phyloP scores from a whole-genome alignment of 1,284 basidiomycete genomes.

The Sanguinoderma infundibulare region DNA sequence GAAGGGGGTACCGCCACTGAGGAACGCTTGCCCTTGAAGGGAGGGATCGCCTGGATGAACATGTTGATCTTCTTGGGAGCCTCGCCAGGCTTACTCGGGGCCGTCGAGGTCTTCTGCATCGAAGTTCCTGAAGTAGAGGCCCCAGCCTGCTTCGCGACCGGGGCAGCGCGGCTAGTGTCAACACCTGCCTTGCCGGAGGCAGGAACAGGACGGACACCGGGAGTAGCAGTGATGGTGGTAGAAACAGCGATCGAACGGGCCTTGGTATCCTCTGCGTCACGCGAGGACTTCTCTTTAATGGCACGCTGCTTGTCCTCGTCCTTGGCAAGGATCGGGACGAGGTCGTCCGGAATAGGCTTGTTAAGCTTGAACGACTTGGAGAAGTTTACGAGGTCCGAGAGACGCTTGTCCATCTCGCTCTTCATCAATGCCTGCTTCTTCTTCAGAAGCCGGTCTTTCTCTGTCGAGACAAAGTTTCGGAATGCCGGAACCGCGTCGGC shows the following conservation, averaged over 20 bases:
- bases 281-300: slow-evolving; percentile 77
- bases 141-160: slow-evolving; percentile 14
- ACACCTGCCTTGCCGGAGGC: slow-evolving; percentile 21
- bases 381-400: slow-evolving; percentile 93
- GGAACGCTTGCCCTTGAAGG: slow-evolving; percentile 77
- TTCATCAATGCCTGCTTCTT: slow-evolving; percentile 91
- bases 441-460: slow-evolving; percentile 87
- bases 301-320: slow-evolving; percentile 86
- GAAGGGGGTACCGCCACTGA: slow-evolving; percentile 30
- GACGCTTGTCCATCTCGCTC: slow-evolving; percentile 91
- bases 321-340: slow-evolving; percentile 91
- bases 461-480: slow-evolving; percentile 88
- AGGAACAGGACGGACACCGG: slow-evolving; percentile 30
- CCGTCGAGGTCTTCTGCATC: slow-evolving; percentile 33
- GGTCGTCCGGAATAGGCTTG: slow-evolving; percentile 92
- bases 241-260: slow-evolving; percentile 69
- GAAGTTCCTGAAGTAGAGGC: slow-evolving; percentile 12
- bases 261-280: slow-evolving; percentile 66
- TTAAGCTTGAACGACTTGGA: slow-evolving; percentile 96
- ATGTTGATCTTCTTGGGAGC: slow-evolving; percentile 51
- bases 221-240: slow-evolving; percentile 39
- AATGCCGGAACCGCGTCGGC: slow-evolving; percentile 79
- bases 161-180: slow-evolving; percentile 20
- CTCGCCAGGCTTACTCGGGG: slow-evolving; percentile 36
- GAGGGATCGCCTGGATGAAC: slow-evolving; percentile 89